Evolutionary conservation across 1,284 basidiomycete genomes (phyloP).

Genomic region (Entoloma clypeatum): DNA sequence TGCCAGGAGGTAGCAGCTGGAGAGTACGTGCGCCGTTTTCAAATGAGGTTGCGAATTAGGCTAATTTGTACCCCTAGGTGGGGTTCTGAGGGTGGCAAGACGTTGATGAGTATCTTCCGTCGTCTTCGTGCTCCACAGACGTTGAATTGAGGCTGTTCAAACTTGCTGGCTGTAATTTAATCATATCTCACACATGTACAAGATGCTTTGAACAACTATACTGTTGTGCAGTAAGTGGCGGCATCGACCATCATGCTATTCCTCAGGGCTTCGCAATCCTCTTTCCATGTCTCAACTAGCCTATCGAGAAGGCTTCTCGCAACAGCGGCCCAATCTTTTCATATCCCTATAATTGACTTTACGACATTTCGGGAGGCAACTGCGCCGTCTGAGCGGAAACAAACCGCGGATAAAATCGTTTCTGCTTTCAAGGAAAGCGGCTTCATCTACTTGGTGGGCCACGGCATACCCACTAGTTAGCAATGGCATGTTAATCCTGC

Average conservation of each 20-base stretch:
- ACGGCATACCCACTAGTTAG: constrained; percentile 54
- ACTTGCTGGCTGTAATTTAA: too few relatives aligned
- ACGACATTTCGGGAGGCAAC: constrained; percentile 54
- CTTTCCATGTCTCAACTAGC: constrained; percentile 8
- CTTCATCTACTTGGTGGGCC: constrained; percentile 69
- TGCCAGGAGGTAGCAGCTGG: constrained; percentile 67
- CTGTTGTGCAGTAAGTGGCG: too few relatives aligned
- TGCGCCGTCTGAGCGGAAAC: constrained; percentile 52
- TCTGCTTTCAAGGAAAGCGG: constrained; percentile 75
- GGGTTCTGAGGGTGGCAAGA: constrained; percentile 66
- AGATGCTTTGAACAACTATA: too few relatives aligned
- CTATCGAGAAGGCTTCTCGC: constrained; percentile 26
- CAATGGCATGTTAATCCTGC: constrained; percentile 6
- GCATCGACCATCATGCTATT: constrained; percentile 25
- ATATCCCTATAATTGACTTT: constrained; percentile 78
- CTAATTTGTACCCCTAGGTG: constrained; percentile 40
- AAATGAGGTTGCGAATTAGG: constrained; percentile 6
- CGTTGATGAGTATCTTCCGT: constrained; percentile 59
- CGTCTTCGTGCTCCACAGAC: constrained; percentile 53
- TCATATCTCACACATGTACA: too few relatives aligned
- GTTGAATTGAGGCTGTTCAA: too few relatives aligned
- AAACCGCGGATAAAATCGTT: constrained; percentile 67
- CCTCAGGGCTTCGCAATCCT: constrained; percentile 20
- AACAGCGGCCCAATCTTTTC: constrained; percentile 25
- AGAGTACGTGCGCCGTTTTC: constrained; percentile 47